Evolutionary conservation across 2,329 filamentous ascomycete species (phyloP).

Genomic region (Apiospora hydei): DNA sequence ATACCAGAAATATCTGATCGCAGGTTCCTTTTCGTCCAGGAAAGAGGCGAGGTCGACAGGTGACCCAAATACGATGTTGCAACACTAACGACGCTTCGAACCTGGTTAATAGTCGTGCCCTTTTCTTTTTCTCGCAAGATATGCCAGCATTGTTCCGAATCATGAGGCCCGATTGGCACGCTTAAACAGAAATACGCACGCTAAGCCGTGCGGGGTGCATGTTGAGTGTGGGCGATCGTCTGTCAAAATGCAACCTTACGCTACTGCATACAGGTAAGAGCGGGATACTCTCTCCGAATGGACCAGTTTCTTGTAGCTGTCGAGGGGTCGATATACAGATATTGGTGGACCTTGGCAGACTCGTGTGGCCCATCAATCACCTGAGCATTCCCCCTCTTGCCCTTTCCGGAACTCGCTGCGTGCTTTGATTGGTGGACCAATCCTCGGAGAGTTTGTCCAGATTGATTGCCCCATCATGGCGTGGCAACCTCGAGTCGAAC

Average conservation of each 20-base stretch:
- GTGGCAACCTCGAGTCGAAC: neutral
- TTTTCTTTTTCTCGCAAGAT: neutral
- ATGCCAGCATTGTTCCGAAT: neutral
- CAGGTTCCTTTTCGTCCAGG: no score
- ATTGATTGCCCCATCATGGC: neutral
- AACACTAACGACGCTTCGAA: neutral
- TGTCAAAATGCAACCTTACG: neutral
- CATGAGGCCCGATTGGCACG: neutral
- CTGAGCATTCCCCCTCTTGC: neutral
- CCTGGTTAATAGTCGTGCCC: neutral
- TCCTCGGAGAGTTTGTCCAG: neutral
- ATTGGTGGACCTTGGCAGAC: slow-evolving; percentile 1
- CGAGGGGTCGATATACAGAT: neutral
- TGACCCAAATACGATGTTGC: neutral
- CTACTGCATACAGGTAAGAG: neutral
- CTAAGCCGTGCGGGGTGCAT: neutral
- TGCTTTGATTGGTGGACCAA: neutral
- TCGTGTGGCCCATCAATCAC: neutral
- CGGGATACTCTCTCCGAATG: neutral
- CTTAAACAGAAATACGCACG: neutral
- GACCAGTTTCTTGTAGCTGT: neutral
- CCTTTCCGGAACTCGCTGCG: neutral
- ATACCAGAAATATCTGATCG: neutral
- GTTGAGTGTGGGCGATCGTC: neutral
- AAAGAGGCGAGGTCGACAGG: no score